Evolutionary conservation across 441 rosid genomes (phyloP), one percentile per base, ranked within the genome.

Genomic region (Capsella rubella): DNA sequence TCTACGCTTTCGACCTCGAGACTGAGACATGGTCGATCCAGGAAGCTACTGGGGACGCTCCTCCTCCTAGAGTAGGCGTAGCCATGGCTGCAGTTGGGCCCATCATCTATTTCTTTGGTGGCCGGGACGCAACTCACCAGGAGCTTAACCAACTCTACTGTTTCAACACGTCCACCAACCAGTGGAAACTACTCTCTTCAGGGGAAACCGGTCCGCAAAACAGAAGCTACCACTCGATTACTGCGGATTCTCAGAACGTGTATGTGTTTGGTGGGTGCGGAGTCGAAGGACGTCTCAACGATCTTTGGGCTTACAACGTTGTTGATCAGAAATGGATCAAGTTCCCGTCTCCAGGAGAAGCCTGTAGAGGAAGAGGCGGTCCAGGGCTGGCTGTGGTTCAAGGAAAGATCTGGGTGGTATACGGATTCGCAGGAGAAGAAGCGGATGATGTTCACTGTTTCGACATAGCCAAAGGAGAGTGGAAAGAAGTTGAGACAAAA

Each of bases 1-100:
- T 94, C 64, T 77, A 91, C 25, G 83, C 85, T 52, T 89, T 91
- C 37, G 92, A 94, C 79, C 88, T 94, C 66, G 29, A 80, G 53
- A 73, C 83, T 73, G 67, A 55, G 39, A 79, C 91, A 11, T 90
- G 97, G 99, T 85, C 93, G 0, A 60, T 87, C 52, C 88, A 85
- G 0, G 77, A 75, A 12, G 86, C 77, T 63, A 79, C 93, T 14
- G 97, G 94, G 0, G 86, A 90, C 6, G 65, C 83, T 39, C 99
- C 97, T n/a, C 99, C 97, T 15, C 97, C 95, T 3, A 90, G 97
- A 1, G 96, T 94, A 0, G 99, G 99, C 0, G 99, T 92, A 73
- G 79, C 87, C 2, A 92, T 92, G 97, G 89, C 92, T 14, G 73
- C 92, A 0, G 84, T 89, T 0, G 92, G 87, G 11, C 29, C 60